Percentiles rank a stretch among this genome's conserved stretches.
Conservation (phyloP, 1,284 basidiomycete species). For the Porphyrellus sp. region DNA sequence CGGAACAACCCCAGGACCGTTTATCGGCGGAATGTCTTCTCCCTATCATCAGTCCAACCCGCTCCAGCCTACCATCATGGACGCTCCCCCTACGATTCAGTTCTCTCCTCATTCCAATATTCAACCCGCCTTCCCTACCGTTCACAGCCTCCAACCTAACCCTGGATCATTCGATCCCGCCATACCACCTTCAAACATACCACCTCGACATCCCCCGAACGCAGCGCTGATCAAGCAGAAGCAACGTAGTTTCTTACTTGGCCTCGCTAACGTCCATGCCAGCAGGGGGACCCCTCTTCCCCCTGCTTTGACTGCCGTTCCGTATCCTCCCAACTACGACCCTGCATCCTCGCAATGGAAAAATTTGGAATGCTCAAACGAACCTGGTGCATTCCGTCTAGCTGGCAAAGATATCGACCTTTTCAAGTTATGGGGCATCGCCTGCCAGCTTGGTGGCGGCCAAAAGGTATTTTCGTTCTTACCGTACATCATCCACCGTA, state of each 20-base stretch:
- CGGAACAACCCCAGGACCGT: slow-evolving; percentile 65
- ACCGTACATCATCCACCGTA: slow-evolving; percentile 5
- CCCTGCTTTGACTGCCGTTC: slow-evolving; percentile 58
- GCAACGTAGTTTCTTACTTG: slow-evolving; percentile 54
- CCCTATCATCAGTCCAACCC: slow-evolving; percentile 43
- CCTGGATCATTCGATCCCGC: slow-evolving; percentile 44
- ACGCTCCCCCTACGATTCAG: slow-evolving; percentile 27
- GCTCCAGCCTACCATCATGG: slow-evolving; percentile 36
- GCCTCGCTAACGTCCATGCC: slow-evolving; percentile 56
- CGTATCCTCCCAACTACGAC: slow-evolving; percentile 54
- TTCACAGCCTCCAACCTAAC: slow-evolving; percentile 34
- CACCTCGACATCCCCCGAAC: slow-evolving; percentile 31
- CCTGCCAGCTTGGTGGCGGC: slow-evolving; percentile 55
- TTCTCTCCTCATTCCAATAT: slow-evolving; percentile 31
- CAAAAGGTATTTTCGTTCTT: slow-evolving; percentile 45
- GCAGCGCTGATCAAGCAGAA: slow-evolving; percentile 42
- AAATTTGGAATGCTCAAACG: slow-evolving; percentile 53
- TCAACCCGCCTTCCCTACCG: slow-evolving; percentile 25
- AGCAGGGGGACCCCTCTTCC: slow-evolving; percentile 59
- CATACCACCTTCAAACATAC: slow-evolving; percentile 37
- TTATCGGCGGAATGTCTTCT: slow-evolving; percentile 55
- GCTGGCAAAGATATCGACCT: slow-evolving; percentile 78
- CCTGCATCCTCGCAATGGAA: slow-evolving; percentile 59
- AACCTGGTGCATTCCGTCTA: slow-evolving; percentile 60
- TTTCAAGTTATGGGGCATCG: slow-evolving; percentile 64